Evolutionary conservation across 192 early-diverging fungal genomes (phyloP).

Genomic region (Backusella mclennaniae): DNA sequence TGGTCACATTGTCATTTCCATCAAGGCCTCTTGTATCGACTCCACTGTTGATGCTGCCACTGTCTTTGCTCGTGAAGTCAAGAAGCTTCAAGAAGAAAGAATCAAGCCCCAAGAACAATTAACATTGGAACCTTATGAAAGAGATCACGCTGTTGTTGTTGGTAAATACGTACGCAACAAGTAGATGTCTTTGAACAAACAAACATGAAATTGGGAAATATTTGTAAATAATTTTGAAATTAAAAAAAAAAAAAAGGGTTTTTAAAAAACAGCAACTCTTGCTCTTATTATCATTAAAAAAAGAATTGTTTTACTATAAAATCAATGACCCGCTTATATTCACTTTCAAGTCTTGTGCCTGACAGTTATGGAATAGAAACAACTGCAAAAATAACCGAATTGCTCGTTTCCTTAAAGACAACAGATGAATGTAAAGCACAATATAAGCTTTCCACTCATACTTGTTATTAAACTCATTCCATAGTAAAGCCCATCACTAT

Average conservation of each 20-base stretch:
- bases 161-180: constrained; percentile 75
- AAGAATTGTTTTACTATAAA: background rate
- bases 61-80: constrained; percentile 96
- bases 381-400: constrained; percentile 13
- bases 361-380: constrained; percentile 10
- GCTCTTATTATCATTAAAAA: background rate
- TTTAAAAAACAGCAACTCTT: background rate
- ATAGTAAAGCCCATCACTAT: background rate
- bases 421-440: background rate
- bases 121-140: constrained; percentile 97
- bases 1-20: constrained; percentile 97
- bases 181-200: constrained; percentile 28
- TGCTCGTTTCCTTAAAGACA: background rate
- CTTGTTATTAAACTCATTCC: background rate
- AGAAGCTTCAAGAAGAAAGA: constrained; percentile 85
- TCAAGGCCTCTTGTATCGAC: constrained; percentile 99
- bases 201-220: background rate
- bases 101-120: constrained; percentile 95
- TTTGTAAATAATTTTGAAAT: background rate
- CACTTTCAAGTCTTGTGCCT: constrained; percentile 6
- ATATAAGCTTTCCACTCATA: background rate
- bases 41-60: constrained; percentile 94
- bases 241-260: background rate
- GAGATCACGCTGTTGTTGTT: constrained; percentile 97
- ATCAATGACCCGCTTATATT: background rate